Evolutionary conservation across 305 asterid genomes (phyloP), one percentile per base, ranked within the genome.

Genomic region (Striga hermonthica): DNA sequence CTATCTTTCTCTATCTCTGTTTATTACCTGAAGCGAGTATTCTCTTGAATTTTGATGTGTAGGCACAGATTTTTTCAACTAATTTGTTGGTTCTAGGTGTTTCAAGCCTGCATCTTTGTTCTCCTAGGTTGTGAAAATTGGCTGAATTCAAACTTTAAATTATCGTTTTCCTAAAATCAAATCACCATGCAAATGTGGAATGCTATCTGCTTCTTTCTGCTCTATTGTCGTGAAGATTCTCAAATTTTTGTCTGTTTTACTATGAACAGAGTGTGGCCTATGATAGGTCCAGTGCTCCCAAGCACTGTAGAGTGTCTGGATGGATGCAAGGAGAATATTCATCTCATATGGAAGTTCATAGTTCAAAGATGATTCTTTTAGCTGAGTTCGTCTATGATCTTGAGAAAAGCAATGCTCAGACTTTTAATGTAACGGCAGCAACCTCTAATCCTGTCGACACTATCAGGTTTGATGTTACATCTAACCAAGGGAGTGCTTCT

Each of bases 221-320:
- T 15, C 3, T 7, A 54, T 22, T 22, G 39, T 22, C 22, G 9
- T 54, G 37, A 15, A 53, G 37, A 54, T 14, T 16, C 10, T 15
- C 22, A 54, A 31, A 52, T 43, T 71, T 60, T 62, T n/a, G 11
- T 71, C 6, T 66, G 44, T 57, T 72, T 8, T 68, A 13, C 44
- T 56, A 34, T 72, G 77, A 50, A 72, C 89, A 92, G 97, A 82
- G 88, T 31, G 99, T 88, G 61, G 96, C 99, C n/a, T 90, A 80
- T 74, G 95, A 90, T 73, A 81, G 95, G 77, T 81, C 99, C 36
- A 90, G 97, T 72, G 97, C 99, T 69, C 99, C 99, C 57, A 88
- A 90, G 75, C 44, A 82, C 75, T 85, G 99, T 81, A 78, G 90
- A 79, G 84, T 93, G 49, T 88, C 82, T 16, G 99, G 99, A 79